phyloP scores from a whole-genome alignment of 371 early-diverging fungal genomes.

The Circinella minor region DNA sequence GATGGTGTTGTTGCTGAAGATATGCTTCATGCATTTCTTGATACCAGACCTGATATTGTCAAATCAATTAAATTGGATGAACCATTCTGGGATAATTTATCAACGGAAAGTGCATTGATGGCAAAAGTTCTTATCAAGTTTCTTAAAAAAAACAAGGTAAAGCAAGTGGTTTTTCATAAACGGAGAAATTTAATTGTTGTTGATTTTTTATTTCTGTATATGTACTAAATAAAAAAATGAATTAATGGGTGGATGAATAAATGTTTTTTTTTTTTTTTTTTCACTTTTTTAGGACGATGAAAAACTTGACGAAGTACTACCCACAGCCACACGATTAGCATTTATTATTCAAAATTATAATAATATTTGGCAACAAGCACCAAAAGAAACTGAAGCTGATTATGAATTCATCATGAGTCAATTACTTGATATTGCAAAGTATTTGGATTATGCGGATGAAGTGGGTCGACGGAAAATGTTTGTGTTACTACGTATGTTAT shows the following conservation, averaged over 20 bases:
- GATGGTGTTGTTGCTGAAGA: slow-evolving; percentile 71
- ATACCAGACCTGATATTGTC: slow-evolving; percentile 67
- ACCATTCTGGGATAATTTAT: slow-evolving; percentile 78
- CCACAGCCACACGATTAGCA: slow-evolving; percentile 75
- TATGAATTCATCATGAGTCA: slow-evolving; percentile 81
- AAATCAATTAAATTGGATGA: slow-evolving; percentile 63
- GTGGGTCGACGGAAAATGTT: slow-evolving; percentile 83
- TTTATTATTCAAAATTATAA: slow-evolving; percentile 72
- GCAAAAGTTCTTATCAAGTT: slow-evolving; percentile 67
- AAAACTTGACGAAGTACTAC: slow-evolving; percentile 70
- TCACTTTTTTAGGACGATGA: slow-evolving; percentile 48
- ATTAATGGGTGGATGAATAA: not conserved
- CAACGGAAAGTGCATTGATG: slow-evolving; percentile 80
- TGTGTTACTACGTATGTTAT: slow-evolving; percentile 66
- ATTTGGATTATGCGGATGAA: slow-evolving; percentile 89
- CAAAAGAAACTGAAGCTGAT: slow-evolving; percentile 65
- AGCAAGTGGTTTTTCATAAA: not conserved
- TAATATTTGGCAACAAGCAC: slow-evolving; percentile 60
- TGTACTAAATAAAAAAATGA: not conserved
- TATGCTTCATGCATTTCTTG: slow-evolving; percentile 70
- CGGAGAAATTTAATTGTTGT: not conserved
- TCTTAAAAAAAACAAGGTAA: slow-evolving; percentile 55
- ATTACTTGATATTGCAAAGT: slow-evolving; percentile 73
- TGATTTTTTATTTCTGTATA: not conserved
- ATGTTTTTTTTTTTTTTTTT: no score